Evolutionary conservation across 192 early-diverging fungal species (phyloP).

Genomic region (Podila minutissima): DNA sequence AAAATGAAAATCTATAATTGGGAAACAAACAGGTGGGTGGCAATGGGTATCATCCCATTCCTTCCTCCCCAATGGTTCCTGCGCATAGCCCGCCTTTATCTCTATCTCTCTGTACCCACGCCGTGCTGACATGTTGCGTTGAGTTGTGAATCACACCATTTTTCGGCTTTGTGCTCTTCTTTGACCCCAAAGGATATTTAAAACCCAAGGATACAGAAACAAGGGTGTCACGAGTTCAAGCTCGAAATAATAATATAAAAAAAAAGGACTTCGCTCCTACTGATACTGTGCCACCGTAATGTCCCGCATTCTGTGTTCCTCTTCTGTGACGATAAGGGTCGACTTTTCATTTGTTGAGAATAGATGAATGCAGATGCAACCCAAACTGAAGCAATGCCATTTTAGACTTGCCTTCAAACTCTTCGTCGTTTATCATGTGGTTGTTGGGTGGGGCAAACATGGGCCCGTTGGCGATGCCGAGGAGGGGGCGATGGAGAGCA

Average conservation of each 20-base stretch:
- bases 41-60: not conserved
- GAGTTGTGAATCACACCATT: not conserved
- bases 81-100: too few species aligned
- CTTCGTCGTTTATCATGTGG: conserved; percentile 18
- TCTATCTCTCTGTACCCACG: not conserved
- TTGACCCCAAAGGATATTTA: too few species aligned
- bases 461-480: conserved; percentile 48
- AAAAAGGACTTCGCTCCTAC: too few species aligned
- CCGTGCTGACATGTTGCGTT: not conserved
- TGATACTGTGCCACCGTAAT: too few species aligned
- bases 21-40: not conserved
- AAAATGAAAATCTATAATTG: too few species aligned
- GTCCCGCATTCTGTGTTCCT: too few species aligned
- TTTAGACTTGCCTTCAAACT: conserved; percentile 43
- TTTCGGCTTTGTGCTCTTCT: not conserved
- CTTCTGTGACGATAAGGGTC: too few species aligned
- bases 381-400: too few species aligned
- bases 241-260: too few species aligned
- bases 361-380: not conserved
- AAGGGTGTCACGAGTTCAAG: too few species aligned
- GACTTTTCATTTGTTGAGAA: not conserved
- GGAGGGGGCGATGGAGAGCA: conserved; percentile 44
- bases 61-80: too few species aligned
- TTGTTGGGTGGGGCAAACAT: conserved; percentile 35
- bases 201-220: too few species aligned